Percentiles rank a stretch among this genome's conserved stretches.
These are phyloP conservation scores for Erythrobasidium yunnanense DNA, from an alignment of 768 basidiomycete species.

Conservation along the genomic window DNA sequence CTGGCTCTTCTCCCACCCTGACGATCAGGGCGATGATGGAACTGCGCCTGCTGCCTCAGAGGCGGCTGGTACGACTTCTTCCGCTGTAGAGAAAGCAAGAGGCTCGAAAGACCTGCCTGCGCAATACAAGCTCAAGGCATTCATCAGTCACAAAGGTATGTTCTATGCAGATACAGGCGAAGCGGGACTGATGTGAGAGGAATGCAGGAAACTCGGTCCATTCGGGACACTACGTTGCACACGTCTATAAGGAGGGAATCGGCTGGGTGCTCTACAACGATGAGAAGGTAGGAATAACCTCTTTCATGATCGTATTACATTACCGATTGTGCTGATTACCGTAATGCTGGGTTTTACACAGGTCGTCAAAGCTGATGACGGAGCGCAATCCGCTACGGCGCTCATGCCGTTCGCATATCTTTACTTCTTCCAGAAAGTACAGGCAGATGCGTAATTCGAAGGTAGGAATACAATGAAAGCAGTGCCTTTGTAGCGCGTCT, in stretches of 20 bases:
- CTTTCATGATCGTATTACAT: neutral
- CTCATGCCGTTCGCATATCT: slow-evolving; percentile 80
- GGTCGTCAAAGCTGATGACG: slow-evolving; percentile 60
- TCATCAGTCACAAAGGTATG: slow-evolving; percentile 93
- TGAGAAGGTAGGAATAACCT: slow-evolving; percentile 57
- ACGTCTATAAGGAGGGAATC: slow-evolving; percentile 49
- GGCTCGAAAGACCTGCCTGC: slow-evolving; percentile 55
- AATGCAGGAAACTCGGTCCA: no score
- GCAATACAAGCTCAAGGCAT: slow-evolving; percentile 70
- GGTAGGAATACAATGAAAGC: no score
- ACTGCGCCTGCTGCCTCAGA: slow-evolving; percentile 39
- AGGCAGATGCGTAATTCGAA: neutral
- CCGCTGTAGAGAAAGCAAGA: slow-evolving; percentile 32
- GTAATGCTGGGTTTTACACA: slow-evolving; percentile 6
- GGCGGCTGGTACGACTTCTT: slow-evolving; percentile 34
- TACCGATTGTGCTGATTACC: neutral
- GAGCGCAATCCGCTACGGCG: slow-evolving; percentile 60
- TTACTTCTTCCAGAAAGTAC: slow-evolving; percentile 72
- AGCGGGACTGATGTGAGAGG: no score
- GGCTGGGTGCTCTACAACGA: slow-evolving; percentile 91
- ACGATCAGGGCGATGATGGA: slow-evolving; percentile 59
- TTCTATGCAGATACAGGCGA: no score
- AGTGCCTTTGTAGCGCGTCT: no score
- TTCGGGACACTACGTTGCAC: slow-evolving; percentile 85
- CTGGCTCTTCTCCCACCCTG: slow-evolving; percentile 90